Percentiles rank a stretch among this genome's conserved stretches.
These are phyloP conservation scores for Debaryomyces psychrophilus DNA, from an alignment of 1,139 yeast species.

Conservation along the genomic window DNA sequence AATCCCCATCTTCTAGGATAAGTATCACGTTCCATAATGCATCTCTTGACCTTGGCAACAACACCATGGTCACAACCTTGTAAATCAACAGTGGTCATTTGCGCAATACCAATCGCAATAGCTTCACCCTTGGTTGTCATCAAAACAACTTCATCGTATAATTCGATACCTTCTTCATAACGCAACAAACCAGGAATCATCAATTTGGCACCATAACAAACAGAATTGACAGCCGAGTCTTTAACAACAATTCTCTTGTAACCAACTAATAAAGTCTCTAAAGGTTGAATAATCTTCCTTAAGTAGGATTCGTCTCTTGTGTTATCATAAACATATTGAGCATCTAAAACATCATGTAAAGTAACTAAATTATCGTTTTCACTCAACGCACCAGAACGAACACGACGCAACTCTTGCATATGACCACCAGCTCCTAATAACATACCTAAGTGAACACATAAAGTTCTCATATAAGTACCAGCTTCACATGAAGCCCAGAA, in stretches of 20 bases:
- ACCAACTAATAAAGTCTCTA: constrained; percentile 89
- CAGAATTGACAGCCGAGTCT: constrained; percentile 97
- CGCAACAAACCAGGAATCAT: constrained; percentile 98
- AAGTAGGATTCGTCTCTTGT: constrained; percentile 95
- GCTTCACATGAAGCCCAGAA: constrained; percentile 99
- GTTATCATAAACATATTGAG: constrained; percentile 97
- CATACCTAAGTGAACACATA: constrained; percentile 99
- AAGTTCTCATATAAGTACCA: constrained; percentile 98
- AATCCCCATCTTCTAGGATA: constrained; percentile 99
- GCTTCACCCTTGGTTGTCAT: constrained; percentile 99
- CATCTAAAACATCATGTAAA: constrained; percentile 95
- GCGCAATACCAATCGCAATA: constrained; percentile 97
- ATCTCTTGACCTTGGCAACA: constrained; percentile 97
- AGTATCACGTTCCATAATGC: constrained; percentile 98
- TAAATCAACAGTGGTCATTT: constrained; percentile 97
- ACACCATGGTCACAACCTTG: constrained; percentile 98
- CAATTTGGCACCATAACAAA: constrained; percentile 97
- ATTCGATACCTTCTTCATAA: constrained; percentile 96
- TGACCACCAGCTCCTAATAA: constrained; percentile 98
- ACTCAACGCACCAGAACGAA: constrained; percentile 92
- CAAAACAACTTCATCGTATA: constrained; percentile 95
- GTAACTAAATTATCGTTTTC: constrained; percentile 93
- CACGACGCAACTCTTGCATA: constrained; percentile 99
- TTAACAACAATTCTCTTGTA: constrained; percentile 97
- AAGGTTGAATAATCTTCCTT: constrained; percentile 92